Conservation (phyloP, 768 basidiomycete species). For the Mycena maculata region DNA sequence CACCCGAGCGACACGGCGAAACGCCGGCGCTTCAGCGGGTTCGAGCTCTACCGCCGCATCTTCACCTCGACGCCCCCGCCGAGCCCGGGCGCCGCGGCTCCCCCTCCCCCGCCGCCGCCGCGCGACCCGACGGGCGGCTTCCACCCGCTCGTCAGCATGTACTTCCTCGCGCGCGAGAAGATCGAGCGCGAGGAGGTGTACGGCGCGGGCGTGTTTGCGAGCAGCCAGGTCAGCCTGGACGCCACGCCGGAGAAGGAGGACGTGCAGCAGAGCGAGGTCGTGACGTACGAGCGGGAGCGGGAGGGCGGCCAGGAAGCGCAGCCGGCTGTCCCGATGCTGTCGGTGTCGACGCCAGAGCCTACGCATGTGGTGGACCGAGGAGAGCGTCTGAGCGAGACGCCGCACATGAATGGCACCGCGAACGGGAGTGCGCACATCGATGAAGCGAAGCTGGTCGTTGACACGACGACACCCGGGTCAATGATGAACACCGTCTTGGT, state of each 20-base stretch:
- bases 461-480: neutral
- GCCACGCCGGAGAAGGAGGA: conserved; percentile 18
- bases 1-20: conserved; percentile 22
- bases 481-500: too few species aligned
- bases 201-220: conserved; percentile 54
- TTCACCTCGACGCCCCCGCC: conserved; percentile 68
- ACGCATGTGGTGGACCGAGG: neutral
- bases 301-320: conserved; percentile 57
- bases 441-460: neutral
- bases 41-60: conserved; percentile 94
- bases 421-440: too few species aligned
- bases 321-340: neutral
- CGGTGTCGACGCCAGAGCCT: neutral
- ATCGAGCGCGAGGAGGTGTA: conserved; percentile 94
- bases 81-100: neutral
- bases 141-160: conserved; percentile 95
- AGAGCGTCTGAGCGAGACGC: neutral
- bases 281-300: conserved; percentile 56
- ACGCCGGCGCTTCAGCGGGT: conserved; percentile 81
- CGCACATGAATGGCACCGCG: neutral
- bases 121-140: conserved; percentile 91
- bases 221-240: conserved; percentile 76
- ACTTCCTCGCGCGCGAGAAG: conserved; percentile 96
- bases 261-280: conserved; percentile 47
- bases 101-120: conserved; percentile 47